phyloP scores from a whole-genome alignment of 208 protist species.

The Naegleria lovaniensis region DNA sequence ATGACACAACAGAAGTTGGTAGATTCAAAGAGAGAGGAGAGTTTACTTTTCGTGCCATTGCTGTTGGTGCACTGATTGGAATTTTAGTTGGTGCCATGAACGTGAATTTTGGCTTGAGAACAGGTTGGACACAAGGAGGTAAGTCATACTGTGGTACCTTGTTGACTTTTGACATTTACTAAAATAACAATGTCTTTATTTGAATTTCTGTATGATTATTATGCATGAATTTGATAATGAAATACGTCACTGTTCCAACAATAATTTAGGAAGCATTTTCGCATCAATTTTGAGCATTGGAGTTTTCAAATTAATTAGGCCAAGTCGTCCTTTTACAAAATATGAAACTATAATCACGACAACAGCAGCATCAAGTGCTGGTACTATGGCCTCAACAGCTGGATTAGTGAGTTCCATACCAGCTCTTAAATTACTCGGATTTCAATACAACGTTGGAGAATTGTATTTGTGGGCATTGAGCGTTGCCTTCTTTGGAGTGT shows the following conservation, averaged over 20 bases:
- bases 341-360: background rate
- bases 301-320: slow-evolving; percentile 4
- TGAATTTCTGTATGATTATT: too few relatives aligned
- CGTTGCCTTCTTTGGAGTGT: slow-evolving; percentile 14
- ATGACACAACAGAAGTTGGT: slow-evolving; percentile 10
- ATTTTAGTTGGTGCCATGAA: slow-evolving; percentile 13
- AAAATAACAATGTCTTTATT: too few relatives aligned
- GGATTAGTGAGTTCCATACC: background rate
- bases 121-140: slow-evolving; percentile 19
- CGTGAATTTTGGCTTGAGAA: slow-evolving; percentile 18
- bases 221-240: background rate
- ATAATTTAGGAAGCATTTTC: slow-evolving; percentile 7
- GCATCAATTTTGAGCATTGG: background rate
- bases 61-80: background rate
- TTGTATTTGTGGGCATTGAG: background rate
- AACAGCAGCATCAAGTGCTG: background rate
- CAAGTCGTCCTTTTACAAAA: background rate
- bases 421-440: background rate
- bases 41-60: background rate
- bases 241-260: background rate
- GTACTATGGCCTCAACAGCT: background rate
- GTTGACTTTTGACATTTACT: too few relatives aligned
- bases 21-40: background rate
- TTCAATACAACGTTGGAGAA: background rate
- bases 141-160: background rate